phyloP scores from a whole-genome alignment of 345 rosid species.

The Rhodamnia rubescens region DNA sequence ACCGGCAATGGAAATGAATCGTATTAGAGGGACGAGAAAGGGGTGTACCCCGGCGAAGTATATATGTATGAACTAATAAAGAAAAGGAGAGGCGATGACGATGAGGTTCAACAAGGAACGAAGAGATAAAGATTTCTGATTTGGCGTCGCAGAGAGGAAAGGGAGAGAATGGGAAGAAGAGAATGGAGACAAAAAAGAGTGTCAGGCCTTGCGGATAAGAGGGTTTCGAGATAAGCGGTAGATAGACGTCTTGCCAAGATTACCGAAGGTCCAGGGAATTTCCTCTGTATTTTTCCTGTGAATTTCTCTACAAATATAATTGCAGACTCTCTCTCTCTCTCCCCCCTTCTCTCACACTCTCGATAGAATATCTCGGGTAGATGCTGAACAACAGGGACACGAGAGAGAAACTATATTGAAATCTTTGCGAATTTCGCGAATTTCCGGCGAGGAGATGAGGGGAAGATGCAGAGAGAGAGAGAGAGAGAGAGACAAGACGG shows the following conservation, averaged over 20 bases:
- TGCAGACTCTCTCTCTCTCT: not conserved
- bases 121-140: not conserved
- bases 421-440: not conserved
- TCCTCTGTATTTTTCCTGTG: not conserved
- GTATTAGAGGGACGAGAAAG: not conserved
- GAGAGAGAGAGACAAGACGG: not conserved
- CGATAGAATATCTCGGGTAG: not conserved
- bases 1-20: not conserved
- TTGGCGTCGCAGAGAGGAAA: not conserved
- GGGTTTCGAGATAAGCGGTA: conserved; percentile 35
- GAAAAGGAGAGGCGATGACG: not conserved
- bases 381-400: not conserved
- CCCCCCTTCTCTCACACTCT: not conserved
- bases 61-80: not conserved
- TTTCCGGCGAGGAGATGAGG: not conserved
- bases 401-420: not conserved
- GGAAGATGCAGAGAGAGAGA: not conserved
- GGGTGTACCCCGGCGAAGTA: not conserved
- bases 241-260: conserved; percentile 25
- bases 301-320: not conserved
- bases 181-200: not conserved
- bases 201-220: conserved; percentile 32
- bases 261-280: conserved; percentile 32
- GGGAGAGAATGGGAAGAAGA: not conserved
- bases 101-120: not conserved